These are phyloP conservation scores for Boletus insuetus DNA, from an alignment of 768 basidiomycete species.

Conservation along the genomic window DNA sequence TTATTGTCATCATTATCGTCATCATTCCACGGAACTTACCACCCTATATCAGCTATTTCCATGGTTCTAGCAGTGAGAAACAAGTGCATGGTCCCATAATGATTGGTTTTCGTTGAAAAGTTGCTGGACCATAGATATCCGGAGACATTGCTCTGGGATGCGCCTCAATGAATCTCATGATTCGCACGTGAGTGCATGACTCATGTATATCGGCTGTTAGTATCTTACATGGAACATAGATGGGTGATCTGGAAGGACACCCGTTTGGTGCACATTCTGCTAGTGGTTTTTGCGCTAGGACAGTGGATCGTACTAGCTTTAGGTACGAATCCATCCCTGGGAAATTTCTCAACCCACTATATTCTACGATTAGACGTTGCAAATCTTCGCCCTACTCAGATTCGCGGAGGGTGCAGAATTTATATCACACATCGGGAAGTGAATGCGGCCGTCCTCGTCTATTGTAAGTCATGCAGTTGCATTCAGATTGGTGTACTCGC, in stretches of 20 bases:
- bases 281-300: constrained; percentile 10
- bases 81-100: not conserved
- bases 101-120: not conserved
- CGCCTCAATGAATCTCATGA: constrained; percentile 26
- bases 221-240: constrained; percentile 9
- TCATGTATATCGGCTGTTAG: not conserved
- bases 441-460: constrained; percentile 13
- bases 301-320: constrained; percentile 25
- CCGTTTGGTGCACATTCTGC: constrained; percentile 12
- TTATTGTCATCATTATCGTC: not conserved
- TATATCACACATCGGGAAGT: not conserved
- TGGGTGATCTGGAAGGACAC: constrained; percentile 29
- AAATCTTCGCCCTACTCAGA: not conserved
- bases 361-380: constrained; percentile 14
- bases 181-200: constrained; percentile 24
- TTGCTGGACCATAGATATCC: constrained; percentile 4
- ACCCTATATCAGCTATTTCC: constrained; percentile 1
- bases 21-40: not conserved
- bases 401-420: not conserved
- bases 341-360: not conserved
- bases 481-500: not conserved
- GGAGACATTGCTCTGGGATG: constrained; percentile 16
- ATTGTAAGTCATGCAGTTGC: constrained; percentile 14
- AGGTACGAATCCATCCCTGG: not conserved
- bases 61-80: constrained; percentile 14